Conservation (phyloP, 2,329 filamentous ascomycete species). For the Emergomyces orientalis region DNA sequence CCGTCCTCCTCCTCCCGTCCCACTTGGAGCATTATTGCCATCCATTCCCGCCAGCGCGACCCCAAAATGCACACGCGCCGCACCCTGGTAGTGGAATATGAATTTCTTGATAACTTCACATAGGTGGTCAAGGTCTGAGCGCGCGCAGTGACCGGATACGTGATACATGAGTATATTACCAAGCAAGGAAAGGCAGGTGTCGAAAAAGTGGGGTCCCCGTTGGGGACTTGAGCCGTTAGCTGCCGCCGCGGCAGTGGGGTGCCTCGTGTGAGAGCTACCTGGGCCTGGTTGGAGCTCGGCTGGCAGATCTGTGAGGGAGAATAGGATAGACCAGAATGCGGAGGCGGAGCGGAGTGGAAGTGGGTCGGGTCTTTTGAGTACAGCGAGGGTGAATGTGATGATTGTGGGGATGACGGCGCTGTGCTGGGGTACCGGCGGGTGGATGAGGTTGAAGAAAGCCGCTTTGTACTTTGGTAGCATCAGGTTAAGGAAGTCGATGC, state of each 20-base stretch:
- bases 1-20: constrained; percentile 10
- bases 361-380: constrained; percentile 35
- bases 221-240: constrained; percentile 16
- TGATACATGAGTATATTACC: constrained; percentile 34
- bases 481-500: constrained; percentile 37
- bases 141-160: constrained; percentile 36
- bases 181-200: constrained; percentile 30
- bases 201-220: constrained; percentile 21
- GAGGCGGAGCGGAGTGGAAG: constrained; percentile 40
- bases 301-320: constrained; percentile 26
- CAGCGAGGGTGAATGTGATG: constrained; percentile 34
- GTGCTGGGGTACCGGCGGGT: constrained; percentile 17
- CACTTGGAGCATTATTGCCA: constrained; percentile 4
- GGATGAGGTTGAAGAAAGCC: constrained; percentile 28
- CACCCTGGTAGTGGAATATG: constrained; percentile 34
- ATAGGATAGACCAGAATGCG: constrained; percentile 35
- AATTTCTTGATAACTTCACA: constrained; percentile 34
- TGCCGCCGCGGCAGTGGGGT: constrained; percentile 1
- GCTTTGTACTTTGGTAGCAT: constrained; percentile 35
- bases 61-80: constrained; percentile 30
- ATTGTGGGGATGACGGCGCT: constrained; percentile 28
- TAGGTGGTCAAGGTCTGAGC: constrained; percentile 37
- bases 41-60: constrained; percentile 28
- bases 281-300: constrained; percentile 7
- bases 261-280: constrained; percentile 11